Percentiles rank a stretch among this genome's conserved stretches.
Conservation (phyloP, 2,329 filamentous ascomycete genomes). For the Trichophyton rubrum region DNA sequence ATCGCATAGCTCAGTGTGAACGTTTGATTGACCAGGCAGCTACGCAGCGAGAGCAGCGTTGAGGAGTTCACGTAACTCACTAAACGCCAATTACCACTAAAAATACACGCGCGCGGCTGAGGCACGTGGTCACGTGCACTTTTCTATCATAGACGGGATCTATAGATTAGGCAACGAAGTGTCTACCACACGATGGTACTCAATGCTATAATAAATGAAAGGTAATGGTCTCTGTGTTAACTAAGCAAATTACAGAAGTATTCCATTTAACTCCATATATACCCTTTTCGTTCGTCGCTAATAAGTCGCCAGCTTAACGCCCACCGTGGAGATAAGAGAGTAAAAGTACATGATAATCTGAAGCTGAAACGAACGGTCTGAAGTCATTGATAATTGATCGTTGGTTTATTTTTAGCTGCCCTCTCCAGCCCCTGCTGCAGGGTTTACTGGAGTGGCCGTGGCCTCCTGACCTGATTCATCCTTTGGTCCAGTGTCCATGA, state of each 20-base stretch:
- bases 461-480: neutral
- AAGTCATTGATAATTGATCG: neutral
- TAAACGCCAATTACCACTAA: neutral
- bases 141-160: neutral
- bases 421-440: neutral
- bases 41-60: neutral
- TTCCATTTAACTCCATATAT: neutral
- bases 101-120: neutral
- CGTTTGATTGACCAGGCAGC: neutral
- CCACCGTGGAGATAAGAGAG: neutral
- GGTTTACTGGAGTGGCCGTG: neutral
- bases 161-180: neutral
- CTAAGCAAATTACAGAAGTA: neutral
- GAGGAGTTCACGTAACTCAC: neutral
- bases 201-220: neutral
- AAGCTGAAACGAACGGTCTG: too few species aligned
- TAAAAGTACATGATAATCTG: neutral
- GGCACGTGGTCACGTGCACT: neutral
- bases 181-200: neutral
- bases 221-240: neutral
- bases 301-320: neutral
- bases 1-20: neutral
- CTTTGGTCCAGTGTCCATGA: slow-evolving; percentile 20
- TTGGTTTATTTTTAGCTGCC: neutral
- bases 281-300: neutral